Conservation (phyloP, 2,329 filamentous ascomycete genomes). For the Cadophora sp. region DNA sequence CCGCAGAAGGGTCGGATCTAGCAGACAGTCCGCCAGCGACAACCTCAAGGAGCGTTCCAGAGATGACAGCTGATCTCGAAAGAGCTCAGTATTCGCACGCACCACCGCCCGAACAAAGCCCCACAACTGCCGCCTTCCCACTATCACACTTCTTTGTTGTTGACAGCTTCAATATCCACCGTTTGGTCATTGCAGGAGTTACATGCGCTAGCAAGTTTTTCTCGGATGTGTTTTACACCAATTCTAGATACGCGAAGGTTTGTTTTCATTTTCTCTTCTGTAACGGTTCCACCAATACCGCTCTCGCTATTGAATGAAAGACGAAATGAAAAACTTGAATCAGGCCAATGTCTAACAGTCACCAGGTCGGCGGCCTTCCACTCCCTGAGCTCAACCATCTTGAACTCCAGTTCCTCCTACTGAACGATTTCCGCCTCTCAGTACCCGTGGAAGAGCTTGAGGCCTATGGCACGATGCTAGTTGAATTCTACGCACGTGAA, state of each 20-base stretch:
- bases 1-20: conserved; percentile 42
- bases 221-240: conserved; percentile 98
- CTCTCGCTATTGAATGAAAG: too few species aligned
- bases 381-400: conserved; percentile 93
- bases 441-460: conserved; percentile 95
- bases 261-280: conserved; percentile 32
- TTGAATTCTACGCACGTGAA: conserved; percentile 96
- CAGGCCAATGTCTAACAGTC: conserved; percentile 10
- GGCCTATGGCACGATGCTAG: conserved; percentile 96
- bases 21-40: conserved; percentile 38
- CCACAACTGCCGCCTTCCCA: conserved; percentile 32
- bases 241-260: conserved; percentile 99
- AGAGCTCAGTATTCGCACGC: conserved; percentile 40
- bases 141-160: conserved; percentile 86
- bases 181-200: conserved; percentile 93
- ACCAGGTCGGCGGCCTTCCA: conserved; percentile 89
- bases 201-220: conserved; percentile 99
- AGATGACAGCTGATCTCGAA: conserved; percentile 37
- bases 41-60: conserved; percentile 39
- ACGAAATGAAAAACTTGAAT: not conserved
- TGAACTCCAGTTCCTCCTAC: conserved; percentile 90
- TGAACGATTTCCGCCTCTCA: conserved; percentile 95
- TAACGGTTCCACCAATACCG: too few species aligned
- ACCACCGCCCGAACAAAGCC: conserved; percentile 33
- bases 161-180: conserved; percentile 98